Evolutionary conservation across 768 basidiomycete species (phyloP).

Genomic region (Inosperma sp.): DNA sequence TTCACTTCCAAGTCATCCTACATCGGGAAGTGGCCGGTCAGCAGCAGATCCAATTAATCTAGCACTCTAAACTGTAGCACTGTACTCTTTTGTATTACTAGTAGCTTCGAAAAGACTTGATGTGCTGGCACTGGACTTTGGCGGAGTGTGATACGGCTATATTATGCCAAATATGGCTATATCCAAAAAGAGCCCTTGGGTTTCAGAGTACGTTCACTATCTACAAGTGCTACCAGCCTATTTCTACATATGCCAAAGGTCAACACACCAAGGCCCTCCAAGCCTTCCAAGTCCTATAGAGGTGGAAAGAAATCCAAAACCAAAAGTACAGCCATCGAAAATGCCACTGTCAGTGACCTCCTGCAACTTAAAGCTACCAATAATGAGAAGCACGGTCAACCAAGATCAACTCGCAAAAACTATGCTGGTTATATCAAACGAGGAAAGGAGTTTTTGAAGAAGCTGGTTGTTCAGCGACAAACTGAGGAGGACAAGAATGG

Average conservation of each 20-base stretch:
- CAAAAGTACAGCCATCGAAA: neutral
- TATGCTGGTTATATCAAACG: slow-evolving; percentile 18
- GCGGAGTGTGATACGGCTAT: too few species aligned
- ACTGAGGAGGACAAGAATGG: slow-evolving; percentile 1
- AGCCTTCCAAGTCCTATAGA: neutral
- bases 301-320: slow-evolving; percentile 1
- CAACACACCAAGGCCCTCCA: neutral
- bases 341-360: neutral
- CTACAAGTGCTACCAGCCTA: neutral
- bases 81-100: too few species aligned
- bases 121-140: too few species aligned
- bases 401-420: slow-evolving; percentile 7
- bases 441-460: slow-evolving; percentile 15
- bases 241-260: neutral
- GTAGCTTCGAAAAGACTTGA: too few species aligned
- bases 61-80: too few species aligned
- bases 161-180: neutral
- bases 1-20: too few species aligned
- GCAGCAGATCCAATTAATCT: too few species aligned
- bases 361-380: neutral
- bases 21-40: too few species aligned
- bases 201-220: neutral
- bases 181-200: neutral
- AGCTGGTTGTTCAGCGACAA: slow-evolving; percentile 7
- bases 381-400: slow-evolving; percentile 1